Evolutionary conservation across 495 filamentous ascomycete species (phyloP), one percentile per base, ranked within the genome.

Genomic region (Letharia lupina): DNA sequence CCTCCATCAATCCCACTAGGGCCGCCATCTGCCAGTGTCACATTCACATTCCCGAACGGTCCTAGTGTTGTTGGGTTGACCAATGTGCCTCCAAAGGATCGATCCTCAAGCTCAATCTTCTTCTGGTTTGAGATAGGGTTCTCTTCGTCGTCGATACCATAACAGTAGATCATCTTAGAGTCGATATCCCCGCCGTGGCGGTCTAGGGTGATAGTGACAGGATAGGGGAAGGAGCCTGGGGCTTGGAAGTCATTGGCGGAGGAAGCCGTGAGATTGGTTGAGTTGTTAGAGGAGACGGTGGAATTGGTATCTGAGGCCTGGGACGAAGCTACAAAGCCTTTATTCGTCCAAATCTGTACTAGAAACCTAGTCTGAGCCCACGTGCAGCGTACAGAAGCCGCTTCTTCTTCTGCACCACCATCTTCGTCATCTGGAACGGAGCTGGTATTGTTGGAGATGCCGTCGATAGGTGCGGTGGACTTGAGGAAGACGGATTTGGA

Each of bases 271-370:
- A 67, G 13, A 73, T 50, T 71, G 60, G 52, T 62, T 48, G 54
- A 28, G 68, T 69, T 56, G 64, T 23, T 31, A 65, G 60, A 54
- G 63, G 62, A 63, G 31, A 42, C 52, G 33, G 62, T 61, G 61
- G 31, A 40, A 15, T 61, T 68, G 35, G 59, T 28, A 18, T 63
- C 68, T 20, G 61, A 59, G 61, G 65, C 37, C 63, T 52, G 42
- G 11, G 83, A 66, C 1, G 89, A 74, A 23, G 79, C 74, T 9
- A 77, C 72, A 44, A 76, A 77, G 57, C 77, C 75, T 71, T 73
- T 75, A 7, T 82, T 79, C 9, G 93, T 98, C 91, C 91, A 98
- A 63, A 97, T 95, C 71, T 91, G 87, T 8, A 98, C 90, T 12
- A 91, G 84, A 75, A 95, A 91, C 13, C 93, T 85, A 4, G 91